Evolutionary conservation across 768 basidiomycete genomes (phyloP), one percentile per base, ranked within the genome.

Genomic region (Cytidiella melzeri): DNA sequence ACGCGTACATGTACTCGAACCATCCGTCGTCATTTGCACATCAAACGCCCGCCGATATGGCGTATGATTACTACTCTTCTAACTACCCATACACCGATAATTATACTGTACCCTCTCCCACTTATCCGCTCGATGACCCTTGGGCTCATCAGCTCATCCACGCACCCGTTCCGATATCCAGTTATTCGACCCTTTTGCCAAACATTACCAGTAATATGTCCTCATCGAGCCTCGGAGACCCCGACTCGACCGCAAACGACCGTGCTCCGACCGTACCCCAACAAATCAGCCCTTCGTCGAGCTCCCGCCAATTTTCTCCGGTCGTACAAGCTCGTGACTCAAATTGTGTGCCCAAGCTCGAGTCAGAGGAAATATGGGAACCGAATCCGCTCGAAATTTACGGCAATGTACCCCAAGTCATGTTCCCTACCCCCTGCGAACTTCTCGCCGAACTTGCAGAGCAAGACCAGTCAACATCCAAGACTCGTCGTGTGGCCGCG

Each of bases 371-470:
- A 10, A 34, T 26, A 18, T 9, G 30, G 11, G 30, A 50, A 20
- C 19, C n/a, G n/a, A 51, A 49, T 19, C 50, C 57, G 15, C 47
- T 56, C 42, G 55, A 58, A 26, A 44, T 53, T 15, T 60, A 53
- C 45, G 45, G 48, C 20, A 40, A 56, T 27, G 59, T 55, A 1
- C 62, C 63, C 4, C 61, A 57, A 21, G 54, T 53, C 38, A 56
- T 56, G 15, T 83, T 86, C 55, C 83, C 76, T 1, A 86, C 84
- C 1, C 84, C 84, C 1, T 78, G 76, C 30, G 81, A 84, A 55
- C 67, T 85, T 25, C 73, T 86, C 43, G 66, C 67, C 24, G 72
- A 81, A 37, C 64, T 77, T 19, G 61, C 68, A 1, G 52, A 59
- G 10, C 58, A 56, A 34, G 57, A 48, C 19, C 18, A 21, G n/a